phyloP scores from a whole-genome alignment of 768 basidiomycete genomes.

The Pleurotus giganteus region DNA sequence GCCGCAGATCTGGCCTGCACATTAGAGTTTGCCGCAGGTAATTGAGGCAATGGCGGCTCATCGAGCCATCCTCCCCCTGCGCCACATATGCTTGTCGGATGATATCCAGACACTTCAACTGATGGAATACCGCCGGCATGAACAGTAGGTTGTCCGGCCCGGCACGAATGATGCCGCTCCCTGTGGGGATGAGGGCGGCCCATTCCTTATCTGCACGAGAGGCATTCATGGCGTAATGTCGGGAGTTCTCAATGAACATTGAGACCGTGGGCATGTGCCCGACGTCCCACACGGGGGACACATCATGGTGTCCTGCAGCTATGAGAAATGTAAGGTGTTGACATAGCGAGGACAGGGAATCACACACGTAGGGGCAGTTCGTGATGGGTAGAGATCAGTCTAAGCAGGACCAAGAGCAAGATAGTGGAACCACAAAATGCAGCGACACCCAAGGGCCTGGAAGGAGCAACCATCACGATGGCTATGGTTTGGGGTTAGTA shows the following conservation, averaged over 20 bases:
- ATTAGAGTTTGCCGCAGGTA: slow-evolving; percentile 31
- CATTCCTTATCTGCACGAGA: background rate
- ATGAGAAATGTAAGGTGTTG: background rate
- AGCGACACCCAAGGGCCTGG: background rate
- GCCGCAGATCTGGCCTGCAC: slow-evolving; percentile 23
- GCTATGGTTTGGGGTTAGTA: background rate
- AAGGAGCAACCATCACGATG: background rate
- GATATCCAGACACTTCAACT: slow-evolving; percentile 36
- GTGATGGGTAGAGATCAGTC: background rate
- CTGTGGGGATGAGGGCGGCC: slow-evolving; percentile 3
- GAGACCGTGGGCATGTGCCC: slow-evolving; percentile 3
- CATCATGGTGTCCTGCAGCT: background rate
- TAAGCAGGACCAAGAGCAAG: background rate
- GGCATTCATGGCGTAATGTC: slow-evolving; percentile 5
- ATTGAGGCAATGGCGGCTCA: slow-evolving; percentile 28
- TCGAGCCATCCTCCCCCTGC: background rate
- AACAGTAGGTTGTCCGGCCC: slow-evolving; percentile 1
- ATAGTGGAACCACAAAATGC: background rate
- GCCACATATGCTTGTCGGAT: slow-evolving; percentile 23
- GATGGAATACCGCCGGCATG: slow-evolving; percentile 30
- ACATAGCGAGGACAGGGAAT: background rate
- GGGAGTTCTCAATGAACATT: slow-evolving; percentile 9
- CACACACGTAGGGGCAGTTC: background rate
- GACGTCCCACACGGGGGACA: slow-evolving; percentile 7
- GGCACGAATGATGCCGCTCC: background rate